A percentile compares a stretch with the other conserved stretches of the same genome.
These are phyloP conservation scores for Nitzschia sp. DNA, from an alignment of 108 stramenopile species.

Conservation along the genomic window DNA sequence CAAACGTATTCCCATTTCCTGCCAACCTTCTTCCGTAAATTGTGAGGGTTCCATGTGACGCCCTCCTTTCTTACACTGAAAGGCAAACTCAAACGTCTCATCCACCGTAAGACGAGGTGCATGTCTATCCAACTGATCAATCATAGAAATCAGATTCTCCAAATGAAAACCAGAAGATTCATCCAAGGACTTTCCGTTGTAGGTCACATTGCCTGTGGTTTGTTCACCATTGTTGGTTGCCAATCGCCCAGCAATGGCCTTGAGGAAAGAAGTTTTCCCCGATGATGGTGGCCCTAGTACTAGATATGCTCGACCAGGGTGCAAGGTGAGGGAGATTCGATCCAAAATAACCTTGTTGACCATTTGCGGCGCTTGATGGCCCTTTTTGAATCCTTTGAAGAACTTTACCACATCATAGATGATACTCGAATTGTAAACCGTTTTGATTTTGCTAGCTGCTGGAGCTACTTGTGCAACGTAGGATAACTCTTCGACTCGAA, in stretches of 20 bases:
- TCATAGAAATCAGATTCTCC: constrained; percentile 51
- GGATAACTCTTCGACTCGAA: constrained; percentile 39
- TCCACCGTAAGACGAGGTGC: constrained; percentile 69
- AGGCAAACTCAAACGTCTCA: constrained; percentile 79
- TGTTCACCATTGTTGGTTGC: constrained; percentile 57
- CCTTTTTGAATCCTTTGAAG: constrained; percentile 10
- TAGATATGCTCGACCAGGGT: constrained; percentile 69
- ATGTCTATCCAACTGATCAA: constrained; percentile 72
- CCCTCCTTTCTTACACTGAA: constrained; percentile 56
- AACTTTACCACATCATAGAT: constrained; percentile 34
- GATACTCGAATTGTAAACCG: constrained; percentile 44
- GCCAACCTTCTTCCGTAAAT: not conserved
- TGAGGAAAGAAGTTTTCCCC: constrained; percentile 70
- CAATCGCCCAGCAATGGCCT: constrained; percentile 63
- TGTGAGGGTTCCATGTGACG: constrained; percentile 14
- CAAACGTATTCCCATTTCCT: not conserved
- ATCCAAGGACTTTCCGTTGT: constrained; percentile 31
- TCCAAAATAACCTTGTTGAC: constrained; percentile 42
- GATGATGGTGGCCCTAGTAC: constrained; percentile 70
- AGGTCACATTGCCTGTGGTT: constrained; percentile 39
- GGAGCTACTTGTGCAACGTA: constrained; percentile 31
- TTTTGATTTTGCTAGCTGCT: constrained; percentile 34
- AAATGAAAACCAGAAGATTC: constrained; percentile 30
- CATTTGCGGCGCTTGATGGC: not conserved
- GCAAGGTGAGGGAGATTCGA: constrained; percentile 53